Evolutionary conservation across 305 asterid genomes (phyloP), one percentile per base, ranked within the genome.

Genomic region (Rubia balearica): DNA sequence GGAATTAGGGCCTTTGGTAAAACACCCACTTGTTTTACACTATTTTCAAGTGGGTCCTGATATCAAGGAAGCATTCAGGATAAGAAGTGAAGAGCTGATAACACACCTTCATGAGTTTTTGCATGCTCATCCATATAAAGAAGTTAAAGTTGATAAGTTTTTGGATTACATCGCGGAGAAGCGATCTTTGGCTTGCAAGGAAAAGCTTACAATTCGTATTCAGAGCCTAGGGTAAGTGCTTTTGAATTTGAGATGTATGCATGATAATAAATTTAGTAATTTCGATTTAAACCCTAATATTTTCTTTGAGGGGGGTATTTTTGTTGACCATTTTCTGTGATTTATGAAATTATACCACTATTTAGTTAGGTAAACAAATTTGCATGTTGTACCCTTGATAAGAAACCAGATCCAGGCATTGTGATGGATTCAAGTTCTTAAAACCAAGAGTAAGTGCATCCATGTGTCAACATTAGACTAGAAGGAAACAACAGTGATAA

Each of bases 1-100:
- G 76, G 93, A 86, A 75, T 83, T 94, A 88, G 99, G 99, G 65
- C 97, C 99, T 72, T 81, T 94, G 85, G 77, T 86, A 69, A 86
- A 87, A 68, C 93, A 91, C 56, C 98, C 98, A 2, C 88, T 89
- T 71, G 90, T 82, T 67, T 75, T 78, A 74, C 89, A 88, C 71
- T 94, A 89, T 81, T 94, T 94, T 83, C 85, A 86, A 51, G 74
- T 87, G 80, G 75, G 82, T 80, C 74, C 87, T 76, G 90, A 85
- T 74, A 57, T 79, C 61, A 86, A 84, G 67, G 85, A 85, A 83
- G 86, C 83, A 46, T 79, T 72, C 81, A 89, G 79, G 79, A 89
- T 94, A 80, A 86, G 78, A 41, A 88, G 89, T 30, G 89, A 83
- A 71, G 91, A 87, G 64, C 83, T 91, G 77, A 65, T 91, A 68